Evolutionary conservation across 805 yeast species (phyloP), one percentile per base, ranked within the genome.

Genomic region (Candida ficus): DNA sequence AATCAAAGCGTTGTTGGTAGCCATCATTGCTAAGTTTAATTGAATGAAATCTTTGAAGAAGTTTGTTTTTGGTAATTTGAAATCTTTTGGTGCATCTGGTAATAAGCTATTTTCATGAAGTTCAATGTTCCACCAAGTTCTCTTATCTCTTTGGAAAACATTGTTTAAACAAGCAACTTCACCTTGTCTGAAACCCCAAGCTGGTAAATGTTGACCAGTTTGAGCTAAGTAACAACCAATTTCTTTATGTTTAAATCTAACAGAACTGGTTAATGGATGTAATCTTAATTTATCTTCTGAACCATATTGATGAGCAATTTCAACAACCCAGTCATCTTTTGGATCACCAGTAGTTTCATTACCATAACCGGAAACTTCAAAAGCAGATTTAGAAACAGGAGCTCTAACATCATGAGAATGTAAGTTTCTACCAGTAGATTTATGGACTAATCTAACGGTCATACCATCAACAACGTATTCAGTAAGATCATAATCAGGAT

Each of bases 131-230:
- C 93, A 85, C 91, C 93, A 85, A 16, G 90, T 83, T 54, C 91
- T 70, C 67, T 84, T 85, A 58, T 85, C 95, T 62, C 84, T 79
- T 33, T 57, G 66, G 61, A 80, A 83, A 28, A 88, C 80, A 46
- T 69, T 62, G 50, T 74, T 77, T 60, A 70, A 63, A 66, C 99
- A 93, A 2, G 80, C 82, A 48, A 93, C 91, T 68, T 93, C 99
- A 47, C 96, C 95, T 70, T 93, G 99, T 60, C 88, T 78, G 75
- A 91, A 93, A 17, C 99, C 99, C 99, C 99, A 93, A 14, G 78
- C 80, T 16, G 99, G 99, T 57, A 90, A 80, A 19, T 76, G 60
- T 49, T 69, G 66, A 33, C 96, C 97, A 10, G 93, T 73, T 12
- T 91, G 85, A 49, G 90, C 85, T 57, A 93, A 67, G 61, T 89